Percentiles rank a stretch among this genome's conserved stretches.
Evolutionary conservation across 2,329 filamentous ascomycete genomes (phyloP).

Genomic region (Huntiella moniliformis): DNA sequence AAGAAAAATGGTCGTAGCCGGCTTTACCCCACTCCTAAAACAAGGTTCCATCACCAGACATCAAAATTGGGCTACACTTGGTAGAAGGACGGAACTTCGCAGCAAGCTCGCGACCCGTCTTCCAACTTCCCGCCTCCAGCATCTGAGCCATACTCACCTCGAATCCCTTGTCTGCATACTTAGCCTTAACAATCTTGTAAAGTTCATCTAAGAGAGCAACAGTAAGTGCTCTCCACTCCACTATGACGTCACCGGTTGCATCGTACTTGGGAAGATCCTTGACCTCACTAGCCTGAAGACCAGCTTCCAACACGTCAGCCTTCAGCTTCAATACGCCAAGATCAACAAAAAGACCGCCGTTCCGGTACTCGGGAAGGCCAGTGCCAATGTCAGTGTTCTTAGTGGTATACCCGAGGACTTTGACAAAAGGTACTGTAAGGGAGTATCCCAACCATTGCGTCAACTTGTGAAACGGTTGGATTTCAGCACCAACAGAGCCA

Average conservation of each 20-base stretch:
- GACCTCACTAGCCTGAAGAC: constrained; percentile 21
- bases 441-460: constrained; percentile 61
- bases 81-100: constrained; percentile 63
- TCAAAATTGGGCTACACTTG: constrained; percentile 67
- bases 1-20: background rate
- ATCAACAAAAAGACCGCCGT: constrained; percentile 50
- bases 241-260: constrained; percentile 36
- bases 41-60: constrained; percentile 62
- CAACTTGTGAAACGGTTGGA: constrained; percentile 40
- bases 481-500: constrained; percentile 13
- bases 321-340: constrained; percentile 34
- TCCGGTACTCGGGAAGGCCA: constrained; percentile 53
- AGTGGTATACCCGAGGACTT: constrained; percentile 32
- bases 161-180: constrained; percentile 19
- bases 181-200: constrained; percentile 23
- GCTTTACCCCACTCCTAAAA: constrained; percentile 31
- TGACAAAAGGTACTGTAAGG: constrained; percentile 44
- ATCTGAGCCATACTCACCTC: constrained; percentile 29
- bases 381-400: constrained; percentile 38
- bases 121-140: constrained; percentile 35
- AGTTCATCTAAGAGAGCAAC: constrained; percentile 36
- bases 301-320: constrained; percentile 23
- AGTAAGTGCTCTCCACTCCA: constrained; percentile 42
- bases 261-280: constrained; percentile 29
- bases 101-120: constrained; percentile 60